phyloP scores from a whole-genome alignment of 1,284 basidiomycete species.

The Violaceomyces palustris region DNA sequence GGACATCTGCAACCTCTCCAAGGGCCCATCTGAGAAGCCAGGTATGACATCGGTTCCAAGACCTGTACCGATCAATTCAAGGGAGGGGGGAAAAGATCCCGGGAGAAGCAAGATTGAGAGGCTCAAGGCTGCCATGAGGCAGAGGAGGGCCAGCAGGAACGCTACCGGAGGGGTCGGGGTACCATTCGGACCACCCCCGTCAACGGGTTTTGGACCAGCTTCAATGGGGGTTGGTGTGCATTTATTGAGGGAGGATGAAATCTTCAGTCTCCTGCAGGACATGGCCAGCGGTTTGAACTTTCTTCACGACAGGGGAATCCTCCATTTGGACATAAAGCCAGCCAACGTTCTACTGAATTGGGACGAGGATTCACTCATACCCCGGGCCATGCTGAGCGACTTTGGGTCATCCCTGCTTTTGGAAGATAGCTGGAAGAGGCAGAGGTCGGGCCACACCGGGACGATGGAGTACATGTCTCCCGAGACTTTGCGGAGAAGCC shows the following conservation, averaged over 20 bases:
- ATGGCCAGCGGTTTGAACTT: slow-evolving; percentile 44
- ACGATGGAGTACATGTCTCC: slow-evolving; percentile 73
- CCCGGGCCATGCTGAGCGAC: slow-evolving; percentile 77
- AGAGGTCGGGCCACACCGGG: slow-evolving; percentile 76
- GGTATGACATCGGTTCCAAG: no score
- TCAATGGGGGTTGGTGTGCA: slow-evolving; percentile 23
- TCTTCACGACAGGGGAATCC: slow-evolving; percentile 54
- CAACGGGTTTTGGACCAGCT: background rate
- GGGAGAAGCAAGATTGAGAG: slow-evolving; percentile 7
- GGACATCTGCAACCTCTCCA: no score
- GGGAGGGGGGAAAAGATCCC: no score
- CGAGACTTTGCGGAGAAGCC: slow-evolving; percentile 63
- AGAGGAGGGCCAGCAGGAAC: slow-evolving; percentile 9
- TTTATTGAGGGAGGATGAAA: slow-evolving; percentile 44
- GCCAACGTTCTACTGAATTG: slow-evolving; percentile 87
- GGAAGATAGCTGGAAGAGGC: slow-evolving; percentile 36
- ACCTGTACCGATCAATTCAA: no score
- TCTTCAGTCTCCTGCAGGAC: slow-evolving; percentile 36
- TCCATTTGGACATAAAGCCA: slow-evolving; percentile 88
- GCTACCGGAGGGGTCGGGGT: background rate
- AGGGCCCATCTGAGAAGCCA: no score
- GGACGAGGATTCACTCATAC: slow-evolving; percentile 77
- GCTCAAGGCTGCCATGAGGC: slow-evolving; percentile 27
- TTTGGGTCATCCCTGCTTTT: slow-evolving; percentile 71
- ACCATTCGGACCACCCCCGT: background rate